Percentiles rank a stretch among this genome's conserved stretches.
phyloP scores from a whole-genome alignment of 2,329 filamentous ascomycete genomes.

The Neoscytalidium dimidiatum region DNA sequence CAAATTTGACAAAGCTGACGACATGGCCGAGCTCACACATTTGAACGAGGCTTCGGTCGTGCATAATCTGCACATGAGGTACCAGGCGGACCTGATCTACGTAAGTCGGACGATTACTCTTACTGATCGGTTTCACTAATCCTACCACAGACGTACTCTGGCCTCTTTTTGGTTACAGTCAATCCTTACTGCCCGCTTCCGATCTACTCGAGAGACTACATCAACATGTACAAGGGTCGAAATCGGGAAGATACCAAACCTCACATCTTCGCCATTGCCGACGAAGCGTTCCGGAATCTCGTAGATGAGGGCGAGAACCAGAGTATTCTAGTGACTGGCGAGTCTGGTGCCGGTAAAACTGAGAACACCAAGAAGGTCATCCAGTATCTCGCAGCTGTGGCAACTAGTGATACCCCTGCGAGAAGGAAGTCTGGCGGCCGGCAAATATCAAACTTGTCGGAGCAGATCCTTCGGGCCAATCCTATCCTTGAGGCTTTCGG shows the following conservation, averaged over 20 bases:
- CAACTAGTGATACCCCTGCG: conserved; percentile 73
- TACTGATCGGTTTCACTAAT: background rate
- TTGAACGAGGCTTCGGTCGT: conserved; percentile 97
- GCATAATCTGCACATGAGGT: conserved; percentile 92
- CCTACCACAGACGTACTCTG: conserved; percentile 79
- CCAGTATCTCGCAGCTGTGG: conserved; percentile 94
- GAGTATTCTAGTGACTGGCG: conserved; percentile 95
- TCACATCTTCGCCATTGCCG: conserved; percentile 97
- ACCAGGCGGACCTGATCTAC: conserved; percentile 93
- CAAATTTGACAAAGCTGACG: conserved; percentile 98
- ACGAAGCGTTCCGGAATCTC: conserved; percentile 92
- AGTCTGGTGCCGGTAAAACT: conserved; percentile 96
- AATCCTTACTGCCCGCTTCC: conserved; percentile 95
- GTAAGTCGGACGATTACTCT: conserved; percentile 41
- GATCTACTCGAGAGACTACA: conserved; percentile 94
- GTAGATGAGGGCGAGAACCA: conserved; percentile 96
- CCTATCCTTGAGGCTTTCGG: conserved; percentile 97
- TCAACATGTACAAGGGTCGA: conserved; percentile 96
- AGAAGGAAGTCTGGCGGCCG: conserved; percentile 58
- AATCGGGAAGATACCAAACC: conserved; percentile 92
- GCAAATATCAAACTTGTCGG: conserved; percentile 82
- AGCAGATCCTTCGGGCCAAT: conserved; percentile 94
- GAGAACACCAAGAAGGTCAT: conserved; percentile 99
- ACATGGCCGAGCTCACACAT: conserved; percentile 98
- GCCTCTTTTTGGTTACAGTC: conserved; percentile 92